phyloP scores from a whole-genome alignment of 73 alveolate species.

The Paramecium biaurelia region DNA sequence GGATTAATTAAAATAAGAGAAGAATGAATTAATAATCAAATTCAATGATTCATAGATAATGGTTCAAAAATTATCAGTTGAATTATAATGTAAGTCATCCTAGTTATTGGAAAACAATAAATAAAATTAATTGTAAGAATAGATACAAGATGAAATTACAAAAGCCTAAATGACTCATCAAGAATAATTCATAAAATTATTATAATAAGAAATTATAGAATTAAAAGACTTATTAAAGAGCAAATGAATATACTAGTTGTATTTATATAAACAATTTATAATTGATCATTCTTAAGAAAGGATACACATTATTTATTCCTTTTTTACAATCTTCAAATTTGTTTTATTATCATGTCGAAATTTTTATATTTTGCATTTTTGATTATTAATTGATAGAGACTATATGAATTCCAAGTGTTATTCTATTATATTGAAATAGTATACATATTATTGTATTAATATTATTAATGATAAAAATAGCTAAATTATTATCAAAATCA shows the following conservation, averaged over 20 bases:
- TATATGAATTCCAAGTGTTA: background rate
- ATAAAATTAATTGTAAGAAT: background rate
- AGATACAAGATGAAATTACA: background rate
- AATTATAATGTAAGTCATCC: background rate
- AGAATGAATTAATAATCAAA: background rate
- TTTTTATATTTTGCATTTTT: too few species aligned
- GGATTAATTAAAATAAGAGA: background rate
- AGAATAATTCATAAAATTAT: background rate
- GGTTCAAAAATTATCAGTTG: background rate
- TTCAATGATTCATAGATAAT: background rate
- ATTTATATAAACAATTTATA: background rate
- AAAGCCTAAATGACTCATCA: background rate
- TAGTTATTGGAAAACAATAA: background rate
- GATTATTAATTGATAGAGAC: background rate
- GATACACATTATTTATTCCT: too few species aligned
- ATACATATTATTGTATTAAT: background rate
- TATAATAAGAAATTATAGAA: background rate
- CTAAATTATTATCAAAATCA: conserved; percentile 4
- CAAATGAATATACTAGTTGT: background rate
- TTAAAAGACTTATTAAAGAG: background rate
- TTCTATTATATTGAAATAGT: background rate
- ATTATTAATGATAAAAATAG: conserved; percentile 1
- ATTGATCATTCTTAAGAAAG: background rate
- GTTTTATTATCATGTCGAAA: too few species aligned
- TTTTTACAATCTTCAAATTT: too few species aligned